Conservation (phyloP, 2,329 filamentous ascomycete species). For the Thielaviopsis populi region DNA sequence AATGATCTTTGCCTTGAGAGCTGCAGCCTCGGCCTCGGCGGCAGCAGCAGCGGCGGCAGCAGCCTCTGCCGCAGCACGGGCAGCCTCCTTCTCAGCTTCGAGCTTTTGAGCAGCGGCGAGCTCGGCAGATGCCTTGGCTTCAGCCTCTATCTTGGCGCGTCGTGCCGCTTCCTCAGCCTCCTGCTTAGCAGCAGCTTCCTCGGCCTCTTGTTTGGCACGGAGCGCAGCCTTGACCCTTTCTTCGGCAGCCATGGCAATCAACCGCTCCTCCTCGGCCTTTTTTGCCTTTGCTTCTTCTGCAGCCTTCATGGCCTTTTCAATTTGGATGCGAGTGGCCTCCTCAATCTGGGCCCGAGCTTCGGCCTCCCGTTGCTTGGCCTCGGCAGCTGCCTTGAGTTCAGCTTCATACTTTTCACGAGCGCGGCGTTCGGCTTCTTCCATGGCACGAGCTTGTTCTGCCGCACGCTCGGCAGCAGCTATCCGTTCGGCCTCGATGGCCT, state of each 20-base stretch:
- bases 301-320: constrained; percentile 19
- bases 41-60: constrained; percentile 28
- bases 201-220: constrained; percentile 26
- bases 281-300: constrained; percentile 21
- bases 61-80: constrained; percentile 24
- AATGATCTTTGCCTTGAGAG: constrained; percentile 39
- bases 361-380: constrained; percentile 22
- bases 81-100: constrained; percentile 25
- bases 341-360: constrained; percentile 17
- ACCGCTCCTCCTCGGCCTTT: constrained; percentile 19
- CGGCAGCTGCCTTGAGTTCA: constrained; percentile 21
- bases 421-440: constrained; percentile 26
- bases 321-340: constrained; percentile 21
- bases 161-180: constrained; percentile 18
- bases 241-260: constrained; percentile 11
- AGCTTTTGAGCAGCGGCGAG: constrained; percentile 28
- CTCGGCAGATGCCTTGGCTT: constrained; percentile 26
- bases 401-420: constrained; percentile 24
- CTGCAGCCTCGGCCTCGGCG: constrained; percentile 37
- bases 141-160: constrained; percentile 19
- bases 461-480: constrained; percentile 29
- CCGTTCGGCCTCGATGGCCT: constrained; percentile 29
- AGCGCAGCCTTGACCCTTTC: constrained; percentile 24
- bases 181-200: constrained; percentile 21
- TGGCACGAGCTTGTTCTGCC: constrained; percentile 24